phyloP scores from a whole-genome alignment of 2,329 filamentous ascomycete species.

The Fusarium sp. region DNA sequence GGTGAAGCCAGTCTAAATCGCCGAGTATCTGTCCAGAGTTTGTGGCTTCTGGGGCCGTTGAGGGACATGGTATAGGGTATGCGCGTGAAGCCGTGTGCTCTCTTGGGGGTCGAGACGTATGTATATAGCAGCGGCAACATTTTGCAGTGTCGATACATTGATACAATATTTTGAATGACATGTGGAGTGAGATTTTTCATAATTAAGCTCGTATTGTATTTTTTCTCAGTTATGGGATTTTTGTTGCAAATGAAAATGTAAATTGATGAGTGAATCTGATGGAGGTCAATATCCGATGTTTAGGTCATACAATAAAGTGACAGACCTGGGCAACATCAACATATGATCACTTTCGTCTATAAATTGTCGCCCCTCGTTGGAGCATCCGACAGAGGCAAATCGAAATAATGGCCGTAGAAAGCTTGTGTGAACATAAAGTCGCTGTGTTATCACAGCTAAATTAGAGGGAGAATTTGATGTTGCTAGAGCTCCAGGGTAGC shows the following conservation, averaged over 20 bases:
- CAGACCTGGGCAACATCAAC: not conserved
- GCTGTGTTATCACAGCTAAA: not conserved
- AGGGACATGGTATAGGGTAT: not conserved
- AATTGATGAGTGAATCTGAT: not conserved
- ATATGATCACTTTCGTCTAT: not conserved
- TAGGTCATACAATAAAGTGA: too few relatives aligned
- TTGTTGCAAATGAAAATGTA: not conserved
- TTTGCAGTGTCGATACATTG: not conserved
- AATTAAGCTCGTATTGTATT: not conserved
- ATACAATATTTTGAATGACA: not conserved
- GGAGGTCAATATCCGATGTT: not conserved
- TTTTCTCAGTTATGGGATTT: not conserved
- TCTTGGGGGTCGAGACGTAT: not conserved
- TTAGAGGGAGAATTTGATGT: not conserved
- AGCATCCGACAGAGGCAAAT: not conserved
- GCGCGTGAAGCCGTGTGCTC: not conserved
- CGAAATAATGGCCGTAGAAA: not conserved
- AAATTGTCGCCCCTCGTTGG: not conserved
- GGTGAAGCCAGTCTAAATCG: not conserved
- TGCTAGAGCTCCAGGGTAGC: not conserved
- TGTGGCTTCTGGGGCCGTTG: not conserved
- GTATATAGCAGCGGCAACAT: not conserved
- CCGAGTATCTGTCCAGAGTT: not conserved
- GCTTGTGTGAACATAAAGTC: not conserved
- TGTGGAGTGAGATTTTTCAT: not conserved